Evolutionary conservation across 345 rosid genomes (phyloP), one percentile per base, ranked within the genome.

Genomic region (Populus nigra): DNA sequence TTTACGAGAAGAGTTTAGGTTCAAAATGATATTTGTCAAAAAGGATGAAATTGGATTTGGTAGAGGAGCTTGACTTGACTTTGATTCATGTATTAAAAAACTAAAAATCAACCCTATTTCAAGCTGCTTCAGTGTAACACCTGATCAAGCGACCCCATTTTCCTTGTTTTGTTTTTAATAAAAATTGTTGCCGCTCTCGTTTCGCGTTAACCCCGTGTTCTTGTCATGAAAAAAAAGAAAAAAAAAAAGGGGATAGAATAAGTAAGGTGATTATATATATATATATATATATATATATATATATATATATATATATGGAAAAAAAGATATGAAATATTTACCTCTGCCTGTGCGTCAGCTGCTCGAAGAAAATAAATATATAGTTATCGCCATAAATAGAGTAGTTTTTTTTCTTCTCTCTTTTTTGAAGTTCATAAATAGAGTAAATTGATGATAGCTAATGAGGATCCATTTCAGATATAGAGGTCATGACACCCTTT

Each of bases 1-100:
- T 9, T 59, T 23, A 0, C 27, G 15, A 59, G 65, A 27, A 59
- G 65, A 59, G 29, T 23, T 9, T n/a, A 59, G 16, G 7, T 59
- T 59, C 29, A n/a, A 11, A 23, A n/a, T 23, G 29, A 23, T 25
- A 23, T 59, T 41, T 9, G 65, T 59, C 29, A 59, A 3, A 10
- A 59, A 23, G 15, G 27, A 59, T 3, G 29, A n/a, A 23, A 11
- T 23, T 59, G 65, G 27, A n/a, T 59, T 59, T 59, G 5, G 65
- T 23, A 59, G 65, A 59, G 65, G 65, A 59, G 65, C 65, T 59
- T 59, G 65, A 59, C 65, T 25, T 59, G 65, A 59, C 29, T 59
- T n/a, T 59, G 29, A 9, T 23, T n/a, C 29, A 59, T 59, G 29
- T n/a, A 4, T 3, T n/a, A 9, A 10, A n/a, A 11, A 13, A 59